Evolutionary conservation across 768 basidiomycete genomes (phyloP), one percentile per base, ranked within the genome.

Genomic region (Candolleomyces eurysporus): DNA sequence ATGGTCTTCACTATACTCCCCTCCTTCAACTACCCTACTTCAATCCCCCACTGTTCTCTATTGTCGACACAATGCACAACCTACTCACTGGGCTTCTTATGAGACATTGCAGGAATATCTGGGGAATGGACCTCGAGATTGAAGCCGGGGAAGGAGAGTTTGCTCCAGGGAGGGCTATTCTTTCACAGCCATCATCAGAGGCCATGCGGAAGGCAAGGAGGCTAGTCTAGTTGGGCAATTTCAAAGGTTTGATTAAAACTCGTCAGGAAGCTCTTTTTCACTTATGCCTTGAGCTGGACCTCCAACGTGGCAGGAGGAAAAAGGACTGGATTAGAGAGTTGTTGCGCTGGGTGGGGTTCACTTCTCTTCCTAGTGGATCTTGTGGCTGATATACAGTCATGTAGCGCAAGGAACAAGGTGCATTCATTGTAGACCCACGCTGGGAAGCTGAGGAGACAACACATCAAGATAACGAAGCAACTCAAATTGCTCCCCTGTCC

Each of bases 21-120:
- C 45, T 67, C 5, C 22, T 65, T 16, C 30, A 32, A 4, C 57
- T 67, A 7, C 48, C 57, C 11, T 67, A 67, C 48, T 67, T 46
- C 39, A 62, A 67, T 32, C 59, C 60, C 9, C 64, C 54, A 6
- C 8, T 14, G 8, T 63, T 56, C 39, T 36, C 52, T 6, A 39
- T 62, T 5, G 51, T 67, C 48, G 66, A 67, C 26, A 43, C 64
- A 0, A 67, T 67, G 66, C 66, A 67, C 42, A 40, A 32, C 42
- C 39, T 64, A 14, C 49, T 48, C 40, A 52, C 64, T 0, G 54
- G 58, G 0, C 58, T 67, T 14, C 42, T 64, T 21, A 32, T 62
- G 31, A 16, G 48, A 19, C 65, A 66, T 39, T 60, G 46, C 31
- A 48, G 58, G 7, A 45, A 48, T 6, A 31, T 63, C 40, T 65